phyloP scores from a whole-genome alignment of 331 rosid genomes.

The Quercus phellos region DNA sequence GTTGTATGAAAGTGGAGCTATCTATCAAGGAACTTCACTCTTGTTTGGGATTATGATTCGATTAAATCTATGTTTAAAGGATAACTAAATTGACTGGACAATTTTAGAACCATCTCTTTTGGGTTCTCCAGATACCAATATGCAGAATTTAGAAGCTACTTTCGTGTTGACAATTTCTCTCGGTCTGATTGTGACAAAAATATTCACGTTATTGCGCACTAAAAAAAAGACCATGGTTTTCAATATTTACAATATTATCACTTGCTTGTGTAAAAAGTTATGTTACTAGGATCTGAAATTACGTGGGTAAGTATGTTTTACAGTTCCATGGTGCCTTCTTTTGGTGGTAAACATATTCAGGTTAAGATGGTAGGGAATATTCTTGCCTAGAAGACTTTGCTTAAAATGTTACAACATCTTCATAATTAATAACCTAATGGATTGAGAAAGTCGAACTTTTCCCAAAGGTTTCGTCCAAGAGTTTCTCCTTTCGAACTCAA shows the following conservation, averaged over 20 bases:
- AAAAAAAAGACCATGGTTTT: background rate
- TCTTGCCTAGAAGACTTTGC: constrained; percentile 5
- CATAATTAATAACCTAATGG: constrained; percentile 12
- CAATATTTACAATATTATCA: background rate
- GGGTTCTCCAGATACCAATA: too few relatives aligned
- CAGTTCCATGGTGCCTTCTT: background rate
- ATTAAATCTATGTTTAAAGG: too few relatives aligned
- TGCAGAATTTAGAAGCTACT: too few relatives aligned
- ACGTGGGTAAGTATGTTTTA: background rate
- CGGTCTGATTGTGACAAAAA: too few relatives aligned
- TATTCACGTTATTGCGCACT: too few relatives aligned
- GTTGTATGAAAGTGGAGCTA: background rate
- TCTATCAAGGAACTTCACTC: background rate
- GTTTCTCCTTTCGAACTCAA: constrained; percentile 23
- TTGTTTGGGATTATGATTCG: too few relatives aligned
- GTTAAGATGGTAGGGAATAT: constrained; percentile 19
- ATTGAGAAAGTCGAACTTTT: constrained; percentile 7
- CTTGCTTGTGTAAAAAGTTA: background rate
- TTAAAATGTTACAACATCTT: constrained; percentile 24
- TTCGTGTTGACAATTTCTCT: too few relatives aligned
- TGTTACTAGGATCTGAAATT: background rate
- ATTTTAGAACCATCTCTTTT: too few relatives aligned
- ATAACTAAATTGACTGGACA: too few relatives aligned
- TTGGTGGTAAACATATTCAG: background rate
- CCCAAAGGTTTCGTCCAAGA: constrained; percentile 27